Evolutionary conservation across 352 stramenopile species (phyloP).

Genomic region (Halophytophthora polymorphica): DNA sequence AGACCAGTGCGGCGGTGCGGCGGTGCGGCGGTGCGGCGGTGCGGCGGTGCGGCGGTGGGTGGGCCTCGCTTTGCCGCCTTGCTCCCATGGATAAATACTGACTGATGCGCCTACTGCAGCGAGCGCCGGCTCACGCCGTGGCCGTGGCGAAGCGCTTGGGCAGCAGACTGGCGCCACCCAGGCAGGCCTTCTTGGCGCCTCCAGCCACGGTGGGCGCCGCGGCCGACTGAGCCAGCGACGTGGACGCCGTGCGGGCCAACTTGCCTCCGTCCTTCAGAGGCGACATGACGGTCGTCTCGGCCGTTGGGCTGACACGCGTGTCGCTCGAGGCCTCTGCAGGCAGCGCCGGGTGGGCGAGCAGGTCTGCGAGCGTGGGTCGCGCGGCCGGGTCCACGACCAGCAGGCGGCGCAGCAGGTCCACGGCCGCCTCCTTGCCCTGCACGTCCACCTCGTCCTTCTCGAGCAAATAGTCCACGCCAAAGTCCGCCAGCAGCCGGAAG

Average conservation of each 20-base stretch:
- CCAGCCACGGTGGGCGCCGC: conserved; percentile 6
- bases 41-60: too few species aligned
- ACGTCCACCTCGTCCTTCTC: conserved; percentile 64
- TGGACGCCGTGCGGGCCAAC: conserved; percentile 15
- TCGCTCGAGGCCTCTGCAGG: conserved; percentile 4
- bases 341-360: conserved; percentile 45
- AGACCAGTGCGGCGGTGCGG: too few species aligned
- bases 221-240: conserved; percentile 11
- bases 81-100: neutral
- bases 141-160: conserved; percentile 25
- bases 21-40: too few species aligned
- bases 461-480: conserved; percentile 64
- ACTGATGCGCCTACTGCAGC: neutral
- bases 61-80: too few species aligned
- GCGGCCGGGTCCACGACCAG: conserved; percentile 46
- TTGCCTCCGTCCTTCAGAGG: conserved; percentile 24
- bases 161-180: conserved; percentile 16
- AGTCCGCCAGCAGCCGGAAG: conserved; percentile 51
- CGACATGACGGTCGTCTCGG: conserved; percentile 9
- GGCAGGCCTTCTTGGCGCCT: conserved; percentile 14
- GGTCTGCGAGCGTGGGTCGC: conserved; percentile 34
- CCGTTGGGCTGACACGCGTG: conserved; percentile 6
- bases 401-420: conserved; percentile 54
- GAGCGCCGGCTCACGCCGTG: conserved; percentile 4
- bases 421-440: conserved; percentile 27